These are phyloP conservation scores for Monosporozyma solicola DNA, from an alignment of 805 yeast species.

Conservation along the genomic window DNA sequence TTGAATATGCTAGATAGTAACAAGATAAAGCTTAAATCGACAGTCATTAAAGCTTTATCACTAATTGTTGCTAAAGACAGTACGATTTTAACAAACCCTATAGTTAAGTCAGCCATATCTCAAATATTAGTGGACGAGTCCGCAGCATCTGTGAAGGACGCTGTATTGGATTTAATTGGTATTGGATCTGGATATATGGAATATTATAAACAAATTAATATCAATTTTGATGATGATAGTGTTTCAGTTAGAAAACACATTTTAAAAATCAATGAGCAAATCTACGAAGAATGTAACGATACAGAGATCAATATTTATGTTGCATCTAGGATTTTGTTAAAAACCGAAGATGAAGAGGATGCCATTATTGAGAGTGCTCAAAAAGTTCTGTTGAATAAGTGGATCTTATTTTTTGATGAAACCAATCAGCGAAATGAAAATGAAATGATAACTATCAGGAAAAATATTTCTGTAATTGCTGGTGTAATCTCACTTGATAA, in stretches of 20 bases:
- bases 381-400: slow-evolving; percentile 29
- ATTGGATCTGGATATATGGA: slow-evolving; percentile 31
- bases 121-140: slow-evolving; percentile 49
- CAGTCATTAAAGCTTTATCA: slow-evolving; percentile 59
- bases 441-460: slow-evolving; percentile 6
- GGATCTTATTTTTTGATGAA: slow-evolving; percentile 25
- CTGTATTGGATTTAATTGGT: slow-evolving; percentile 57
- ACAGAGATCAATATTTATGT: slow-evolving; percentile 33
- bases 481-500: slow-evolving; percentile 32
- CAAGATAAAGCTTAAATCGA: slow-evolving; percentile 45
- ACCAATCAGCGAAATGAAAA: slow-evolving; percentile 8
- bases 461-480: slow-evolving; percentile 31
- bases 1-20: slow-evolving; percentile 40
- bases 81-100: slow-evolving; percentile 38
- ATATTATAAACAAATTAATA: slow-evolving; percentile 41
- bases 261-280: slow-evolving; percentile 39
- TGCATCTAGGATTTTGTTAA: slow-evolving; percentile 42
- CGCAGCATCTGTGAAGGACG: slow-evolving; percentile 68
- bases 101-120: slow-evolving; percentile 45
- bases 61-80: slow-evolving; percentile 46
- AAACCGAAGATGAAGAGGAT: slow-evolving; percentile 67
- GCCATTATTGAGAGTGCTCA: slow-evolving; percentile 37
- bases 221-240: slow-evolving; percentile 46
- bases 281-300: slow-evolving; percentile 35
- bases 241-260: slow-evolving; percentile 57